Evolutionary conservation across 75 land plant species (phyloP).

Genomic region (Sequoiadendron giganteum): DNA sequence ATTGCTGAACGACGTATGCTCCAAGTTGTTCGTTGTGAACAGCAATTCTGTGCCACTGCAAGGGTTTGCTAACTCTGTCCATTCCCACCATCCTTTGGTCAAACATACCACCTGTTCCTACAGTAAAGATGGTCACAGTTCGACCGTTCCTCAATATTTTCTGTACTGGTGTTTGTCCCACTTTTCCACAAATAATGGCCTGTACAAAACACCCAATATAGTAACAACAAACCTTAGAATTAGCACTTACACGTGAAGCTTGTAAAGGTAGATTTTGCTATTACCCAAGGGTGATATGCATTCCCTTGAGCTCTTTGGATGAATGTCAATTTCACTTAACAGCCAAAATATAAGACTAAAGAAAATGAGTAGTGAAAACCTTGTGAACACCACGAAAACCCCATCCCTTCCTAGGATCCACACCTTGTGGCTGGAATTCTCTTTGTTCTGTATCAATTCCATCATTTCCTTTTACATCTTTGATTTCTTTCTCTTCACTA

Average conservation of each 20-base stretch:
- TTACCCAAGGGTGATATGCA: neutral
- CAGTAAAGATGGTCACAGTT: conserved; percentile 76
- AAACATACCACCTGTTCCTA: conserved; percentile 92
- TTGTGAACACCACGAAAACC: conserved; percentile 66
- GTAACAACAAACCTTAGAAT: neutral
- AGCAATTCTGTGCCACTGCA: conserved; percentile 89
- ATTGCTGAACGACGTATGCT: conserved; percentile 57
- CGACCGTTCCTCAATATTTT: conserved; percentile 80
- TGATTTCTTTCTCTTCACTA: conserved; percentile 5
- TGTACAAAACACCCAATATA: conserved; percentile 16
- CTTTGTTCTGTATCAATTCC: conserved; percentile 20
- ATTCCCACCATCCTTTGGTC: conserved; percentile 45
- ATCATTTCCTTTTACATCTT: conserved; percentile 16
- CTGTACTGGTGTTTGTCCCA: conserved; percentile 79
- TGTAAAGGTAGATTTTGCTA: neutral
- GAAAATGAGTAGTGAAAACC: conserved; percentile 26
- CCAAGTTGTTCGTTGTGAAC: conserved; percentile 76
- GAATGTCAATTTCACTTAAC: neutral
- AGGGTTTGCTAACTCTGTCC: conserved; percentile 42
- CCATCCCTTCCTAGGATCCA: conserved; percentile 68
- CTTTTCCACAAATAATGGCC: conserved; percentile 93
- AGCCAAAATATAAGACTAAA: conserved; percentile 7
- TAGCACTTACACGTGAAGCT: neutral
- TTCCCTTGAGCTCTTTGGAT: neutral
- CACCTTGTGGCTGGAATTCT: conserved; percentile 50